Percentiles rank a stretch among this genome's conserved stretches.
These are phyloP conservation scores for Solanum virginianum DNA, from an alignment of 257 asterid species.

Conservation along the genomic window DNA sequence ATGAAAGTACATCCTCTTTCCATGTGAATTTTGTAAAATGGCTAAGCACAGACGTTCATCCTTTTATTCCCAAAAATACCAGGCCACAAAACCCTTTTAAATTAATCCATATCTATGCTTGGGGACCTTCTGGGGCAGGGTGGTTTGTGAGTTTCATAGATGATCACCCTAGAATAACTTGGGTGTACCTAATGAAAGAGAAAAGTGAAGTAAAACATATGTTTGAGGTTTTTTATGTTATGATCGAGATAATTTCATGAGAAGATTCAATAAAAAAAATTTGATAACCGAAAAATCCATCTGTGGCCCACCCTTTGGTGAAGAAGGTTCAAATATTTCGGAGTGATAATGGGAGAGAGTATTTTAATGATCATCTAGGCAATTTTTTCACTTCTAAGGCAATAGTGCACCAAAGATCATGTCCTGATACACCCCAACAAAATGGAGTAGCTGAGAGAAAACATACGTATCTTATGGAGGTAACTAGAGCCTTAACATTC, in stretches of 20 bases:
- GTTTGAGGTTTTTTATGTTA: background rate
- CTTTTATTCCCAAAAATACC: background rate
- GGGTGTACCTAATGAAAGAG: background rate
- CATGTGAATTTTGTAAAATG: background rate
- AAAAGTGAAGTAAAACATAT: background rate
- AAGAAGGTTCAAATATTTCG: background rate
- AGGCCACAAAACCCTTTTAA: background rate
- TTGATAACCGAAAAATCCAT: too few relatives aligned
- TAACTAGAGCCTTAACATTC: background rate
- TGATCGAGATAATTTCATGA: background rate
- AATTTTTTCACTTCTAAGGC: background rate
- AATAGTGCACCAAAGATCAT: background rate
- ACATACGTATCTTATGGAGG: background rate
- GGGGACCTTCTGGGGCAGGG: background rate
- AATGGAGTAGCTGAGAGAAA: background rate
- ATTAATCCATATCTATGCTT: background rate
- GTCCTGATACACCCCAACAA: background rate
- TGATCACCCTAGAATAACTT: background rate
- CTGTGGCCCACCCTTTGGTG: too few relatives aligned
- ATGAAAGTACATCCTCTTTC: background rate
- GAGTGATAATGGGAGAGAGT: background rate
- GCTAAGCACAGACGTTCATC: background rate
- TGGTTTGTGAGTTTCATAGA: background rate
- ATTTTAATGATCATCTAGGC: background rate
- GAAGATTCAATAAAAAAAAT: background rate